phyloP scores from a whole-genome alignment of 2,329 filamentous ascomycete genomes.

The Geosmithia putterillii region DNA sequence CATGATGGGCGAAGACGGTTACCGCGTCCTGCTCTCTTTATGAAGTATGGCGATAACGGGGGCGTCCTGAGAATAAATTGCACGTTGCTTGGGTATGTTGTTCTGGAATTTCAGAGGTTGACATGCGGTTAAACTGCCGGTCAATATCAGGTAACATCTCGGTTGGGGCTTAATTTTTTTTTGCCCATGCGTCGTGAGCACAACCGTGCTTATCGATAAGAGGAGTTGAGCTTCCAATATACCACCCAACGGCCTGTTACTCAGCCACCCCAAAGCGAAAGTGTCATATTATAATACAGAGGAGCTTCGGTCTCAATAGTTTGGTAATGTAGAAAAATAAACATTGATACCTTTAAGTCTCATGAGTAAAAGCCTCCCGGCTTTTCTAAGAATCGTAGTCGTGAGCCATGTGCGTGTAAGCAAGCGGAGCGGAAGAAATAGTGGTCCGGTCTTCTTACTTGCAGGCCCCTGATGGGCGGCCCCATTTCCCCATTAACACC shows the following conservation, averaged over 20 bases:
- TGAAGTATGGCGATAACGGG: not conserved
- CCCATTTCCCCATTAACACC: not conserved
- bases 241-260: too few relatives aligned
- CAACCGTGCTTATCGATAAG: too few relatives aligned
- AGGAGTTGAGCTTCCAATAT: too few relatives aligned
- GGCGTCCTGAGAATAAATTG: not conserved
- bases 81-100: not conserved
- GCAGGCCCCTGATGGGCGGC: not conserved
- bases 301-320: too few relatives aligned
- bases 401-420: not conserved
- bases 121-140: not conserved
- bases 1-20: constrained; percentile 45
- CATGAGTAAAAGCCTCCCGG: not conserved
- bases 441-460: not conserved
- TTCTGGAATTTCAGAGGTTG: not conserved
- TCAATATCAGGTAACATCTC: too few relatives aligned
- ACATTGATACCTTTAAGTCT: too few relatives aligned
- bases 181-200: too few relatives aligned
- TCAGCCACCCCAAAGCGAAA: too few relatives aligned
- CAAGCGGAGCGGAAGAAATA: not conserved
- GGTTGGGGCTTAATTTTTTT: too few relatives aligned
- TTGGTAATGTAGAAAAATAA: not conserved
- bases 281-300: too few relatives aligned
- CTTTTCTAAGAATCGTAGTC: too few relatives aligned
- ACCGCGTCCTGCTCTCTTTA: not conserved